Evolutionary conservation across 805 yeast species (phyloP).

Genomic region (Komagataella pastoris): DNA sequence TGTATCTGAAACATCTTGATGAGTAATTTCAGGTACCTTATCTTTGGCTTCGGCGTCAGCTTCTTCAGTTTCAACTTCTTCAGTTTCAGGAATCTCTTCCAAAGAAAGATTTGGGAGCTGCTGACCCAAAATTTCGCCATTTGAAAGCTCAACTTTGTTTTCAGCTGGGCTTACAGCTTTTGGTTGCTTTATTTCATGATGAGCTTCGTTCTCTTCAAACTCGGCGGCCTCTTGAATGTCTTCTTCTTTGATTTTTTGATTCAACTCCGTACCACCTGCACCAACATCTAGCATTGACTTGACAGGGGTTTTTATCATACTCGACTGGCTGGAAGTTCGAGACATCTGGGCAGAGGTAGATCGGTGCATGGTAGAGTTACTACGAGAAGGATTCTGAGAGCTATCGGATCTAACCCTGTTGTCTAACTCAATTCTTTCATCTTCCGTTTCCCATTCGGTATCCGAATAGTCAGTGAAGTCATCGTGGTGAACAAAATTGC

Average conservation of each 20-base stretch:
- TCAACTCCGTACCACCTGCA: neutral
- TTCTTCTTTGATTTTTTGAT: neutral
- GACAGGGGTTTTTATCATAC: constrained; percentile 1
- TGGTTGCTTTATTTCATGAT: neutral
- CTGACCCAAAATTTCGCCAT: neutral
- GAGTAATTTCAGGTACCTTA: neutral
- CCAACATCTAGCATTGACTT: constrained; percentile 3
- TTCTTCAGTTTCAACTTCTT: neutral
- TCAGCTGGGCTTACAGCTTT: neutral
- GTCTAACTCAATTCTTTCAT: neutral
- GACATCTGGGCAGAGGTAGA: neutral
- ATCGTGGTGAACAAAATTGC: constrained; percentile 8
- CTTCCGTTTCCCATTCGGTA: neutral
- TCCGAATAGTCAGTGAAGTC: neutral
- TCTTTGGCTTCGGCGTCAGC: neutral
- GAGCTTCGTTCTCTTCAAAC: neutral
- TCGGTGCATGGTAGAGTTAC: neutral
- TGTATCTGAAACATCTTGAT: neutral
- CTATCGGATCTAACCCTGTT: neutral
- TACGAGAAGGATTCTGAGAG: neutral
- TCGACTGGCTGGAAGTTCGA: neutral
- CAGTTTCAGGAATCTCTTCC: neutral
- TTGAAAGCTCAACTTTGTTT: neutral
- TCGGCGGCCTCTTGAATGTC: neutral
- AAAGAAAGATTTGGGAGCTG: neutral